A percentile compares a stretch with the other conserved stretches of the same genome.
Evolutionary conservation across 768 basidiomycete genomes (phyloP).

Genomic region (Lactifluus pinguis): DNA sequence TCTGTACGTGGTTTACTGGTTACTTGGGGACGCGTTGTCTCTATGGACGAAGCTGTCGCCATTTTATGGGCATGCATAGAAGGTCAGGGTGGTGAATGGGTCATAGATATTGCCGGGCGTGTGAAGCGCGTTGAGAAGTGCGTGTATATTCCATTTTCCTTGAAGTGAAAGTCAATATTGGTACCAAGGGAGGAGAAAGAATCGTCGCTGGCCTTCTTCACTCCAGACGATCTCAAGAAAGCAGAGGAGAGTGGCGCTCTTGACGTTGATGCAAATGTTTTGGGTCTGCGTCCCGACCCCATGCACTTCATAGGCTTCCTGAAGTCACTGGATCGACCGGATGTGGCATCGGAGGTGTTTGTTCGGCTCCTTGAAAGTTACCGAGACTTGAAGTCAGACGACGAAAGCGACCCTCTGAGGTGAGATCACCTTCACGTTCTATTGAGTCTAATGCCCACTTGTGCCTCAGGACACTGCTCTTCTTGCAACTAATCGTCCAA

Average conservation of each 20-base stretch:
- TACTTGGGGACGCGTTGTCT: slow-evolving; percentile 70
- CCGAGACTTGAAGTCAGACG: slow-evolving; percentile 31
- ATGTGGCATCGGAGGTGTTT: slow-evolving; percentile 67
- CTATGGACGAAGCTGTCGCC: slow-evolving; percentile 39
- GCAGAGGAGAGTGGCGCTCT: slow-evolving; percentile 36
- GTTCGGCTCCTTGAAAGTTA: slow-evolving; percentile 67
- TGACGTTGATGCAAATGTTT: slow-evolving; percentile 43
- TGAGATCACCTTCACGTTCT: slow-evolving; percentile 22
- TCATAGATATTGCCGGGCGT: slow-evolving; percentile 45
- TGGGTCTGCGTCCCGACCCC: slow-evolving; percentile 73
- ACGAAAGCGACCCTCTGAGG: slow-evolving; percentile 44
- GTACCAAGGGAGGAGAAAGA: slow-evolving; percentile 18
- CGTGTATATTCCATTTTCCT: slow-evolving; percentile 21
- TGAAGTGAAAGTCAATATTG: background rate
- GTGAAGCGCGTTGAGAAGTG: slow-evolving; percentile 38
- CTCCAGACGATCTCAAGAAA: slow-evolving; percentile 39
- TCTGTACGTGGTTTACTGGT: slow-evolving; percentile 49
- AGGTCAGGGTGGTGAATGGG: slow-evolving; percentile 45
- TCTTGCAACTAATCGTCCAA: slow-evolving; percentile 72
- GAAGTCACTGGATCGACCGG: slow-evolving; percentile 53
- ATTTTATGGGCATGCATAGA: slow-evolving; percentile 53
- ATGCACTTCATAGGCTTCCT: slow-evolving; percentile 56
- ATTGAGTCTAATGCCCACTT: background rate
- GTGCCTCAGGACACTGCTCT: slow-evolving; percentile 48
- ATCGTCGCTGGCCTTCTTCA: slow-evolving; percentile 36